Evolutionary conservation across 176 grass and related monocot genomes (phyloP).

Genomic region (Rhynchospora breviuscula): DNA sequence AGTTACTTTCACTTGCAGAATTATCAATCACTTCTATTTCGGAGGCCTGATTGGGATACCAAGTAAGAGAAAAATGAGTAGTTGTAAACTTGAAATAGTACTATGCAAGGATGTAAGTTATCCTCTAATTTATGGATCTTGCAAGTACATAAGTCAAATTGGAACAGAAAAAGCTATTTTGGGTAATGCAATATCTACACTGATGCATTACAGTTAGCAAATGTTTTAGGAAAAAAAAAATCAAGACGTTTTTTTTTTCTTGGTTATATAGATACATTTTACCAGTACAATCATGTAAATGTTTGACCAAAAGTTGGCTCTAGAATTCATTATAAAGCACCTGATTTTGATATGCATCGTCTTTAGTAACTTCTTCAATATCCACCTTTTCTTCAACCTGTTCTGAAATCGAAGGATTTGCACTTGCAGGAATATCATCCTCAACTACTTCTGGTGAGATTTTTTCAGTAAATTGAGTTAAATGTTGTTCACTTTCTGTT

Average conservation of each 20-base stretch:
- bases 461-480: background rate
- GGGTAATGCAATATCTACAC: background rate
- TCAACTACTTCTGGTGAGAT: background rate
- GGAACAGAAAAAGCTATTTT: background rate
- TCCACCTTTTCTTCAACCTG: constrained; percentile 1
- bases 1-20: background rate
- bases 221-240: background rate
- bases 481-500: background rate
- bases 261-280: background rate
- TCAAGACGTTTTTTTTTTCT: background rate
- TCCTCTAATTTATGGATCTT: background rate
- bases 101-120: background rate
- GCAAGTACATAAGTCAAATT: background rate
- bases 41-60: background rate
- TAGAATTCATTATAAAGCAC: background rate
- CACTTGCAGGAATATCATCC: background rate
- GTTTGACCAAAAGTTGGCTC: background rate
- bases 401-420: background rate
- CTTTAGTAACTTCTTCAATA: background rate
- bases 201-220: background rate
- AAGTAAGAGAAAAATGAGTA: background rate
- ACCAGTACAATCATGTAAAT: background rate
- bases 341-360: background rate
- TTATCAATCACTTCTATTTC: background rate
- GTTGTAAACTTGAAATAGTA: background rate